phyloP scores from a whole-genome alignment of 1,139 yeast species.

The Pichia norvegensis region DNA sequence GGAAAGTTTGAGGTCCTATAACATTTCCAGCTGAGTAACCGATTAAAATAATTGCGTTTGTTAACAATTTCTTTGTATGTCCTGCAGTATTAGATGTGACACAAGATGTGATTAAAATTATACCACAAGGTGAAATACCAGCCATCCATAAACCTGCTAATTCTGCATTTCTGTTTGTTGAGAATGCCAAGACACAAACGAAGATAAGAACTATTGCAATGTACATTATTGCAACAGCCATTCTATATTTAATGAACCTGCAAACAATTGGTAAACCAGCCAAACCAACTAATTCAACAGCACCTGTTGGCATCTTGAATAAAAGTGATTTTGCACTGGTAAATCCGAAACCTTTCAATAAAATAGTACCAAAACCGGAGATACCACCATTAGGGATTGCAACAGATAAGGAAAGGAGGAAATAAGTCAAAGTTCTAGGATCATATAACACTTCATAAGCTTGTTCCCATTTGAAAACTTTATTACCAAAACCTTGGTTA shows the following conservation, averaged over 20 bases:
- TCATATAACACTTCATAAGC: constrained; percentile 28
- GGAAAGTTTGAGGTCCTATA: constrained; percentile 64
- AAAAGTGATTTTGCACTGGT: constrained; percentile 33
- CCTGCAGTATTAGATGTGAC: constrained; percentile 52
- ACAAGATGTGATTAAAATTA: constrained; percentile 33
- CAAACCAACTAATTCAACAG: constrained; percentile 32
- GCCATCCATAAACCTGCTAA: constrained; percentile 37
- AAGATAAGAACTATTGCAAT: constrained; percentile 34
- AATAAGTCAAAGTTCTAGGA: constrained; percentile 28
- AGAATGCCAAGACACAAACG: constrained; percentile 43
- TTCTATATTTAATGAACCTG: constrained; percentile 29
- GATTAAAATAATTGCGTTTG: constrained; percentile 51
- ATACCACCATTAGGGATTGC: constrained; percentile 20
- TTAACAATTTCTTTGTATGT: constrained; percentile 55
- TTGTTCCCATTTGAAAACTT: constrained; percentile 29
- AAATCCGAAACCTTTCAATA: constrained; percentile 42
- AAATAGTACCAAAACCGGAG: constrained; percentile 39
- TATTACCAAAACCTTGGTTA: constrained; percentile 27
- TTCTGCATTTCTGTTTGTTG: constrained; percentile 28
- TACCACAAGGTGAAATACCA: constrained; percentile 31
- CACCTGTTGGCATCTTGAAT: constrained; percentile 36
- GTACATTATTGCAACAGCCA: constrained; percentile 38
- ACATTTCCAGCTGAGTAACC: constrained; percentile 64
- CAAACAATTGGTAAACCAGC: constrained; percentile 15
- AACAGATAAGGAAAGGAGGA: constrained; percentile 32